phyloP scores from a whole-genome alignment of 495 filamentous ascomycete species.

The Tuber magnatum region DNA sequence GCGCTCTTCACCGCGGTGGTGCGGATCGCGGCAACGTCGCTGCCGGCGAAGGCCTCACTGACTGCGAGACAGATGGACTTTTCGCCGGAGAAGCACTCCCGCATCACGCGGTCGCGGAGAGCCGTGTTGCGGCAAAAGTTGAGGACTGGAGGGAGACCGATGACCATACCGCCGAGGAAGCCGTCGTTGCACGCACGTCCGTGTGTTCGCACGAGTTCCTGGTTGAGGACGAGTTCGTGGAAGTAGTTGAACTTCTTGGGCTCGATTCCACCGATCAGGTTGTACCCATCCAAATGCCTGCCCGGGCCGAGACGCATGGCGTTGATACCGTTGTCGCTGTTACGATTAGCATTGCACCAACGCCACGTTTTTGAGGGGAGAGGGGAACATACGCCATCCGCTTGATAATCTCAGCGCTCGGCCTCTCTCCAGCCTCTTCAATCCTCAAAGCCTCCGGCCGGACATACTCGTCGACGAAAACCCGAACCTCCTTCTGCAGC shows the following conservation, averaged over 20 bases:
- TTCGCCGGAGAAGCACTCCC: slow-evolving; percentile 68
- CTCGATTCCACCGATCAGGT: slow-evolving; percentile 60
- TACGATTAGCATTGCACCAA: neutral
- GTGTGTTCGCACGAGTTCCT: slow-evolving; percentile 65
- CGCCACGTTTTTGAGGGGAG: no score
- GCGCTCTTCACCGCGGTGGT: slow-evolving; percentile 74
- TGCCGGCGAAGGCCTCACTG: slow-evolving; percentile 83
- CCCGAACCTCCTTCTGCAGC: slow-evolving; percentile 63
- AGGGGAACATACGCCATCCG: slow-evolving; percentile 52
- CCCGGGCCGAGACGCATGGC: slow-evolving; percentile 81
- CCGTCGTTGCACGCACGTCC: slow-evolving; percentile 60
- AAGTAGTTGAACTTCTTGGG: slow-evolving; percentile 84
- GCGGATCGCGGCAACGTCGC: slow-evolving; percentile 74
- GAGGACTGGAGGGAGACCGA: slow-evolving; percentile 71
- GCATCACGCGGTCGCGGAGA: slow-evolving; percentile 58
- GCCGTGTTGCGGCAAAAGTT: slow-evolving; percentile 64
- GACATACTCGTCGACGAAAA: slow-evolving; percentile 65
- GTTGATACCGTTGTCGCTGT: slow-evolving; percentile 55
- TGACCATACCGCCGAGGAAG: slow-evolving; percentile 66
- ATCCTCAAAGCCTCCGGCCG: slow-evolving; percentile 70
- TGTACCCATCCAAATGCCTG: slow-evolving; percentile 66
- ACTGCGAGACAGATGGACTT: slow-evolving; percentile 86
- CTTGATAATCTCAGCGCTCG: slow-evolving; percentile 70
- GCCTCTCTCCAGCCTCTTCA: slow-evolving; percentile 66
- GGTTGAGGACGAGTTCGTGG: slow-evolving; percentile 68